phyloP scores from a whole-genome alignment of 1,139 yeast genomes.

The Blastobotrys aristatus region DNA sequence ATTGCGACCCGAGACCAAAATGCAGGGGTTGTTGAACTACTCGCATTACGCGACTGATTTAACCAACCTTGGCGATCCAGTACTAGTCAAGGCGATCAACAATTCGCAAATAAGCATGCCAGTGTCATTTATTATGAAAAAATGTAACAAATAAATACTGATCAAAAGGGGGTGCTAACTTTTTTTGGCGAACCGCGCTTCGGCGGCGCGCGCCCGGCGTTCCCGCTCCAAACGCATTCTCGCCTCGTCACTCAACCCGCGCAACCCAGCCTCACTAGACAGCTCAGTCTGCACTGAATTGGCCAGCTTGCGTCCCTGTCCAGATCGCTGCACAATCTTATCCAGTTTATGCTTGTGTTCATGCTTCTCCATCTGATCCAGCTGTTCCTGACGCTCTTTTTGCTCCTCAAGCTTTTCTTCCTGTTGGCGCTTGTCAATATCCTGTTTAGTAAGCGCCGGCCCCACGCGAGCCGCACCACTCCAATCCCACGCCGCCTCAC shows the following conservation, averaged over 20 bases:
- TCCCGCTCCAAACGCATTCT: constrained; percentile 79
- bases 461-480: constrained; percentile 62
- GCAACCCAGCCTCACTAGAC: constrained; percentile 22
- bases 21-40: constrained; percentile 54
- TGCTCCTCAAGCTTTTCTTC: constrained; percentile 38
- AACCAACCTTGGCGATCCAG: constrained; percentile 11
- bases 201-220: constrained; percentile 95
- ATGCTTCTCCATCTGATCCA: constrained; percentile 33
- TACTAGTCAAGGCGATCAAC: constrained; percentile 3
- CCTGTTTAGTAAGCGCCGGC: constrained; percentile 57
- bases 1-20: constrained; percentile 32
- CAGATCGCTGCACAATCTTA: constrained; percentile 32
- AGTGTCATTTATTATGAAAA: constrained; percentile 16
- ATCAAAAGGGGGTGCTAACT: neutral
- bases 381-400: constrained; percentile 35
- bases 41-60: constrained; percentile 45
- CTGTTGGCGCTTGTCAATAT: constrained; percentile 45
- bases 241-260: constrained; percentile 60
- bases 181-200: constrained; percentile 56
- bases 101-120: neutral
- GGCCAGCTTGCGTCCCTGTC: constrained; percentile 37
- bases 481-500: constrained; percentile 73
- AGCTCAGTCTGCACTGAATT: constrained; percentile 24
- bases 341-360: constrained; percentile 32
- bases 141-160: neutral